These are phyloP conservation scores for Fraxinus paxiana DNA, from an alignment of 305 asterid genomes.

Conservation along the genomic window DNA sequence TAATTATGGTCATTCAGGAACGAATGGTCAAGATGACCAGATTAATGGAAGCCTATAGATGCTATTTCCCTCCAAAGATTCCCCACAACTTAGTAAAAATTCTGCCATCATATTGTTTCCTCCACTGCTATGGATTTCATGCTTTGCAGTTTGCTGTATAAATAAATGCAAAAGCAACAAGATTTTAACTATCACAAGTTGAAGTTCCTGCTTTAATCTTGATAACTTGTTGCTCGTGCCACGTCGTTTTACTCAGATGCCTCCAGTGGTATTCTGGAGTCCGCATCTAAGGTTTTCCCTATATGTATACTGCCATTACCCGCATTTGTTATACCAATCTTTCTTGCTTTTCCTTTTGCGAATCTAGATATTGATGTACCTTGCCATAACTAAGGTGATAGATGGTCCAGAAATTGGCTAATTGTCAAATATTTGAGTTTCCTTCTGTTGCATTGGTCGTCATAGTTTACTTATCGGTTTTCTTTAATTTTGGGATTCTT, in stretches of 20 bases:
- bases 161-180: background rate
- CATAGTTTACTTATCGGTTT: background rate
- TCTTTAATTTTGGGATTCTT: background rate
- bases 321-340: background rate
- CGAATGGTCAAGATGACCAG: background rate
- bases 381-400: background rate
- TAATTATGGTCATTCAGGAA: background rate
- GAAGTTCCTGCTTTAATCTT: background rate
- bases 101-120: background rate
- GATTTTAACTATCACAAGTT: background rate
- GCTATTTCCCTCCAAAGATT: background rate
- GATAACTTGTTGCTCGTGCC: background rate
- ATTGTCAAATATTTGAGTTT: background rate
- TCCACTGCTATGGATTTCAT: background rate
- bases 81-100: background rate
- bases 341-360: background rate
- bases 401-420: background rate
- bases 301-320: background rate
- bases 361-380: background rate
- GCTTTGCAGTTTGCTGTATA: background rate
- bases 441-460: background rate
- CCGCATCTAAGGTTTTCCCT: background rate
- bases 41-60: background rate
- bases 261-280: background rate
- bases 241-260: background rate